Evolutionary conservation across 805 yeast species (phyloP), one percentile per base, ranked within the genome.

Genomic region (Metschnikowia vanudenii): DNA sequence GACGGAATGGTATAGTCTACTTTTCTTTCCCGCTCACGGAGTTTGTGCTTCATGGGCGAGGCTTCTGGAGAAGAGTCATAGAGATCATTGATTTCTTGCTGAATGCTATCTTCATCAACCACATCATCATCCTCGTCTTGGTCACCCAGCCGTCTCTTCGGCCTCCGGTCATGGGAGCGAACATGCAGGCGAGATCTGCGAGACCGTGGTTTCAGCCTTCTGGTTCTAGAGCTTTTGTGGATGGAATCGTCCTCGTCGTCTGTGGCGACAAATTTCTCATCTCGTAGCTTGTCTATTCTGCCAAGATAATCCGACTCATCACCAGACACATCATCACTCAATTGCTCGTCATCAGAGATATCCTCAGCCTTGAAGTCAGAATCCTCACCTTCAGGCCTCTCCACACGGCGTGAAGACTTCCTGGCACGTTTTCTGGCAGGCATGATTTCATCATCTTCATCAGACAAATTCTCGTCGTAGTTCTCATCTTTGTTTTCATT

Each of bases 1-100:
- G 96, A 96, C 0, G 96, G 92, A 9, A 90, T 73, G 12, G 84
- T 78, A 62, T 90, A 90, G 59, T 90, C 85, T 10, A 91, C 82
- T 22, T 62, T 63, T 39, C 82, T 82, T 14, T 63, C 67, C 46
- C 90, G 81, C 51, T 68, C 76, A 41, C 76, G 62, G 38, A 74
- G 64, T 52, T 71, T 71, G 49, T 71, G 76, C 40, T 64, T 65
- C 29, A 68, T 54, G 1, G 74, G 74, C 24, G 79, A 71, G 22
- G 53, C 50, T 3, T 79, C 76, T 2, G 88, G 82, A 12, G 83
- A 81, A 3, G 84, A 73, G 50, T 81, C 83, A 57, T 80, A 77
- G 37, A 85, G 61, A 22, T 83, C 89, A 43, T 77, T 79, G 13
- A 87, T 69, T 60, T 87, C 96, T 52, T 84, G 81, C 41, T 78